Base-by-base conservation (phyloP, 441 rosid species). In the Francoa sonchifolia region DNA sequence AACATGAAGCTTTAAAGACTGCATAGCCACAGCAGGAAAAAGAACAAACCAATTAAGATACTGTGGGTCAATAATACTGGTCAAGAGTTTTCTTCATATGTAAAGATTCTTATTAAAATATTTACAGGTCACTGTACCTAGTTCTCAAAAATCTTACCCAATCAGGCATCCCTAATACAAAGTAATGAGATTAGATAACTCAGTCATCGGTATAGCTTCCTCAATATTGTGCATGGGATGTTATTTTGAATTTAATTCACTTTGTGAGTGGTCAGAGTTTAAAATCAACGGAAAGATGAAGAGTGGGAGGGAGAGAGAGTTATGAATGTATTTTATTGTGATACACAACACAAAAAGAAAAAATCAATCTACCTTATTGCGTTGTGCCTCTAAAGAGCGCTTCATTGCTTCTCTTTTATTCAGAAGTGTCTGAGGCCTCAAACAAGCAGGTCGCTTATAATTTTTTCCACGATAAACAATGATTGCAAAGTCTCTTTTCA, bases 1-100 rank as follows among this genome's bases (percentile, higher is more conserved):
- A 44, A 90, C 81, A 71, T 90, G 87, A 54, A 82, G 85, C 64
- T 90, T 86, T 76, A 90, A 40, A 48, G 95, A 82, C 99, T 90
- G 83, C 76, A 73, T 29, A 37, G 43, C 25, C 33, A 33, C 53
- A 42, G 33, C 12, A 19, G 33, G 8, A 38, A 35, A 43, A 30
- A 31, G 28, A 48, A 29, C 34, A 26, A 50, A 44, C 11, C 33
- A 33, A 33, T 43, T 29, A 28, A 13, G 46, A 13, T 37, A 2
- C 33, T 23, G 6, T 6, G 8, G 27, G 10, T 8, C 29, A 45
- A 39, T n/a, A n/a, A n/a, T n/a, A n/a, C n/a, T n/a, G n/a, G n/a
- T n/a, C n/a, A n/a, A n/a, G n/a, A n/a, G n/a, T n/a, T n/a, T n/a
- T n/a, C n/a, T n/a, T n/a, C n/a, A n/a, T n/a, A n/a, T n/a, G n/a